Percentiles rank a stretch among this genome's conserved stretches.
These are phyloP conservation scores for Sarocladium oryzae DNA, from an alignment of 2,329 filamentous ascomycete species.

Conservation along the genomic window DNA sequence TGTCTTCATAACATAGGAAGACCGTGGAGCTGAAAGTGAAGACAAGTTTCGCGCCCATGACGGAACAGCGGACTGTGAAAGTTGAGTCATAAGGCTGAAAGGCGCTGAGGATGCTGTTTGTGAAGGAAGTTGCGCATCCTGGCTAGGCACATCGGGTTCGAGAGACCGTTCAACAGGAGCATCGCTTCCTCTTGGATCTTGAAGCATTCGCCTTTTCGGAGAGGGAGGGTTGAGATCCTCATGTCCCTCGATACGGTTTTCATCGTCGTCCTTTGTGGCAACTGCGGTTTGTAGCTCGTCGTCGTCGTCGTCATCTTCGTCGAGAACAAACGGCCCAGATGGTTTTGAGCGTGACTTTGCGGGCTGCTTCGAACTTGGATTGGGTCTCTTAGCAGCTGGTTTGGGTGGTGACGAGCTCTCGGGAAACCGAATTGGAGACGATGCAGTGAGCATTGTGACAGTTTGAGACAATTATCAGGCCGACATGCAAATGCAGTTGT, in stretches of 20 bases:
- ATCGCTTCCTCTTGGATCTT: constrained; percentile 15
- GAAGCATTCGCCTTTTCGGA: constrained; percentile 26
- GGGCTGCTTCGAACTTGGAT: constrained; percentile 26
- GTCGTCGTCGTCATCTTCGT: constrained; percentile 30
- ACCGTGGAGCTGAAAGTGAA: constrained; percentile 19
- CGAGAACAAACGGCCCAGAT: constrained; percentile 32
- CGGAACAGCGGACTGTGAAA: neutral
- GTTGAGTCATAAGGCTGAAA: neutral
- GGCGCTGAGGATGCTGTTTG: neutral
- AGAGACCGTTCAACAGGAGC: neutral
- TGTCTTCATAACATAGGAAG: constrained; percentile 39
- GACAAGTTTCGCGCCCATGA: constrained; percentile 12
- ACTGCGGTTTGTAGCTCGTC: constrained; percentile 13
- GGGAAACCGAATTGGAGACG: constrained; percentile 52
- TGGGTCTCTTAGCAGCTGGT: neutral
- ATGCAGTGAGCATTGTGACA: constrained; percentile 49
- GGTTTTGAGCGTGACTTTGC: constrained; percentile 26
- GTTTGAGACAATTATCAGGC: neutral
- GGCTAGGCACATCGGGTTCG: neutral
- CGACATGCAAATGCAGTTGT: neutral
- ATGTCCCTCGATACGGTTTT: neutral
- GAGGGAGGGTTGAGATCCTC: constrained; percentile 13
- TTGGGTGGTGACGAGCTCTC: constrained; percentile 38
- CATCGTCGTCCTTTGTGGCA: neutral
- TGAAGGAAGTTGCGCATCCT: neutral